Percentiles rank a stretch among this genome's conserved stretches.
phyloP scores from a whole-genome alignment of 2,329 filamentous ascomycete species.

The Fusarium sp. region DNA sequence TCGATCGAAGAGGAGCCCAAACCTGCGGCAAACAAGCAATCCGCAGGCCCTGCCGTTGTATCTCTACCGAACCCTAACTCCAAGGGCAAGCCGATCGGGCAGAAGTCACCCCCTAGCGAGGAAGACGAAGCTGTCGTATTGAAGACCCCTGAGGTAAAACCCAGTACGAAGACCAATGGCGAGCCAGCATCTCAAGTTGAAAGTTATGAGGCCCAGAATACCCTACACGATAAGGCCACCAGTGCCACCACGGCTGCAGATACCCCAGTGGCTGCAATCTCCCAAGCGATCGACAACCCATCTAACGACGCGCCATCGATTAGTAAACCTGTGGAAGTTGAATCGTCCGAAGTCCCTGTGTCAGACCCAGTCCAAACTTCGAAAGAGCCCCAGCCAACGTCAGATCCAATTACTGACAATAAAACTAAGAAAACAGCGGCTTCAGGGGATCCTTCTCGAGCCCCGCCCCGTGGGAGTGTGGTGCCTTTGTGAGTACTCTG shows the following conservation, averaged over 20 bases:
- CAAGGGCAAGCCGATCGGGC: constrained; percentile 25
- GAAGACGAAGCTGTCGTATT: constrained; percentile 58
- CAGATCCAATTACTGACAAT: constrained; percentile 1
- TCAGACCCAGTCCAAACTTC: not conserved
- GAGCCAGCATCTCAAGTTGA: constrained; percentile 27
- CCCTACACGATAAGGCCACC: not conserved
- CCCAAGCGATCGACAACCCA: constrained; percentile 2
- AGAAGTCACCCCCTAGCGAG: constrained; percentile 48
- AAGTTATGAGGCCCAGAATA: constrained; percentile 22
- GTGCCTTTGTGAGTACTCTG: constrained; percentile 36
- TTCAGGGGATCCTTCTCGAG: constrained; percentile 13
- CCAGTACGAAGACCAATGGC: constrained; percentile 25
- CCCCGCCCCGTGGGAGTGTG: constrained; percentile 20
- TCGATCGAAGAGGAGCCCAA: constrained; percentile 61
- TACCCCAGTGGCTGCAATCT: not conserved
- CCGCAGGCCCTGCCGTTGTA: constrained; percentile 30
- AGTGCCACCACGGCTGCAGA: not conserved
- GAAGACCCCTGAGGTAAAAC: constrained; percentile 40
- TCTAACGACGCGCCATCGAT: not conserved
- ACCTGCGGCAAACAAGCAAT: constrained; percentile 18
- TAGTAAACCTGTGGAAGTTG: constrained; percentile 3
- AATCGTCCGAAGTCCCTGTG: not conserved
- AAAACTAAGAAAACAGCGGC: not conserved
- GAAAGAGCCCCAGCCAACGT: not conserved
- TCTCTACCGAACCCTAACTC: constrained; percentile 42